Conservation (phyloP, 1,139 yeast genomes). For the Wickerhamiella infanticola region DNA sequence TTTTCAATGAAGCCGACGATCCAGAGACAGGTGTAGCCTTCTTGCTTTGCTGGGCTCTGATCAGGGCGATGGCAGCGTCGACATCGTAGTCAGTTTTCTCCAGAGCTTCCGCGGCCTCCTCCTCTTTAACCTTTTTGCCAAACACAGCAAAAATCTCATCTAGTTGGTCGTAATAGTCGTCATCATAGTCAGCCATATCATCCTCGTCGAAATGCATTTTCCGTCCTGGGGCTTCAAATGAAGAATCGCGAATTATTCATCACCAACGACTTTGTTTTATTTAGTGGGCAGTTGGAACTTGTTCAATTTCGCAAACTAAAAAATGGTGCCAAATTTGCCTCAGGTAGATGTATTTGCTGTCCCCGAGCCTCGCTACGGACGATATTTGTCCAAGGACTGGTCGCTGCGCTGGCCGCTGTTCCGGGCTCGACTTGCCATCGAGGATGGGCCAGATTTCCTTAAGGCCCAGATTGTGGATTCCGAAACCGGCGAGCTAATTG, state of each 20-base stretch:
- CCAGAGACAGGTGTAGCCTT: slow-evolving; percentile 2
- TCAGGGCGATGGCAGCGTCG: slow-evolving; percentile 12
- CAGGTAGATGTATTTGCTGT: background rate
- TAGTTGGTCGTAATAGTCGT: slow-evolving; percentile 13
- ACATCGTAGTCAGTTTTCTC: slow-evolving; percentile 16
- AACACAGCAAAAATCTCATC: slow-evolving; percentile 12
- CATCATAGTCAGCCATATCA: slow-evolving; percentile 14
- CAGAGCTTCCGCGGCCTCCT: slow-evolving; percentile 14
- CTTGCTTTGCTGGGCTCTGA: slow-evolving; percentile 6
- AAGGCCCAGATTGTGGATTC: slow-evolving; percentile 10
- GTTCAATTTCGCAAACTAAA: no score
- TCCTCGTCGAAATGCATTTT: slow-evolving; percentile 12
- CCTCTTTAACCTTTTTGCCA: slow-evolving; percentile 8
- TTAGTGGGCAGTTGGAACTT: no score
- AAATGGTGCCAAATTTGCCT: background rate
- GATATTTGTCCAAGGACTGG: slow-evolving; percentile 1
- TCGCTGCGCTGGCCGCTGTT: background rate
- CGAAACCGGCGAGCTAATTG: slow-evolving; percentile 11
- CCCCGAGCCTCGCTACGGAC: background rate
- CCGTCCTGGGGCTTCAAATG: background rate
- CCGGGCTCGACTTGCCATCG: background rate
- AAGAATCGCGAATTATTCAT: no score
- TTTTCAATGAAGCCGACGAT: slow-evolving; percentile 4
- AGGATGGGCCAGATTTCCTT: slow-evolving; percentile 1
- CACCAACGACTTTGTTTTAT: no score